Conservation (phyloP, 2,329 filamentous ascomycete genomes). For the Dothideomycetes sp. region DNA sequence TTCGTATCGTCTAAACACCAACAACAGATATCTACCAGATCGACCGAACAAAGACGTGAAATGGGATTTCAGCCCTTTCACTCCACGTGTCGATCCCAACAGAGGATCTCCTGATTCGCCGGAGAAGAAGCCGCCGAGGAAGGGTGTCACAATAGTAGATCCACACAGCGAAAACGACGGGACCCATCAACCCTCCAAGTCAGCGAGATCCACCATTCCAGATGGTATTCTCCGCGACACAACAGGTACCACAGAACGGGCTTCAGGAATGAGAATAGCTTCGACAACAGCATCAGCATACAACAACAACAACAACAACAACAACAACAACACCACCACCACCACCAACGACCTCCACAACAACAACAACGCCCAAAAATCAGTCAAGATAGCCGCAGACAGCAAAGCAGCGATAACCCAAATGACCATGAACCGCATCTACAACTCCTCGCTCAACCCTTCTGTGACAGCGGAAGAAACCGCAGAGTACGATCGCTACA, state of each 20-base stretch:
- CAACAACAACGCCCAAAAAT: neutral
- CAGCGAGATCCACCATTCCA: constrained; percentile 1
- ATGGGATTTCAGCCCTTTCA: constrained; percentile 83
- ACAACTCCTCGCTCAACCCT: constrained; percentile 77
- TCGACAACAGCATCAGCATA: neutral
- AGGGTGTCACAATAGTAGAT: constrained; percentile 61
- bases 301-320: no score
- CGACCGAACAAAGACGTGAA: constrained; percentile 54
- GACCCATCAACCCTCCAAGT: neutral
- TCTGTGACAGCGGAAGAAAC: constrained; percentile 67
- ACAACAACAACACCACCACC: no score
- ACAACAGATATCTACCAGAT: constrained; percentile 71
- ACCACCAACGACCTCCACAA: constrained; percentile 7
- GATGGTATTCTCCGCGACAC: constrained; percentile 13
- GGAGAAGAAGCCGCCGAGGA: constrained; percentile 54
- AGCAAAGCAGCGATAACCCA: constrained; percentile 78
- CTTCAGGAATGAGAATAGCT: neutral
- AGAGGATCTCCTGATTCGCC: constrained; percentile 32
- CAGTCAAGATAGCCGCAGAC: constrained; percentile 38
- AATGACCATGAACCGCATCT: constrained; percentile 80
- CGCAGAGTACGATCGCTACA: constrained; percentile 80
- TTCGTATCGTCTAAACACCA: constrained; percentile 84
- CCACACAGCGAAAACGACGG: constrained; percentile 37
- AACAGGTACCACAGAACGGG: constrained; percentile 3
- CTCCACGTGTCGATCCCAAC: constrained; percentile 48